phyloP scores from a whole-genome alignment of 176 grass and related monocot genomes.

The Oryza nivara region DNA sequence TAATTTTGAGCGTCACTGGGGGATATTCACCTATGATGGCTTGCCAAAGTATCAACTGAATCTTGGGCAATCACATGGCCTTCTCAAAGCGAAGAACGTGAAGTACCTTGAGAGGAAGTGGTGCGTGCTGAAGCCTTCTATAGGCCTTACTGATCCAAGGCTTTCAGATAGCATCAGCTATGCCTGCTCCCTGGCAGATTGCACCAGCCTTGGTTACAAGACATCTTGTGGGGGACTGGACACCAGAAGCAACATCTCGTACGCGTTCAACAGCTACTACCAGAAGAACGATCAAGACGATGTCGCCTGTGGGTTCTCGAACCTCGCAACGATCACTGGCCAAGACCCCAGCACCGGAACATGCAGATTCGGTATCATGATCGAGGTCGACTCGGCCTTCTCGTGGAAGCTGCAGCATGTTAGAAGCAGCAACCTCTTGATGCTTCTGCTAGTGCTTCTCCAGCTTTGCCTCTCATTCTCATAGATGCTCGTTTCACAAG shows the following conservation, averaged over 20 bases:
- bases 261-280: constrained; percentile 88
- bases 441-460: constrained; percentile 48
- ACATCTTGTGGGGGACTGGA: constrained; percentile 86
- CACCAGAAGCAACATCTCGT: constrained; percentile 74
- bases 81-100: constrained; percentile 55
- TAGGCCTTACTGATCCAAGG: constrained; percentile 51
- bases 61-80: constrained; percentile 41
- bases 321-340: constrained; percentile 73
- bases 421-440: constrained; percentile 21
- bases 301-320: constrained; percentile 79
- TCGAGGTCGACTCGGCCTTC: constrained; percentile 66
- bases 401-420: constrained; percentile 48
- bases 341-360: constrained; percentile 80
- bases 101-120: constrained; percentile 89
- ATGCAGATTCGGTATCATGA: constrained; percentile 93
- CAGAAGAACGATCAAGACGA: constrained; percentile 99
- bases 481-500: constrained; percentile 5
- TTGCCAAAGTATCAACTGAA: constrained; percentile 81
- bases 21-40: constrained; percentile 87
- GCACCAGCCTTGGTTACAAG: constrained; percentile 90
- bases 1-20: constrained; percentile 99
- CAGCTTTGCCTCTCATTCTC: constrained; percentile 47
- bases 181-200: constrained; percentile 80
- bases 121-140: constrained; percentile 87
- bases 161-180: constrained; percentile 64